Conservation (phyloP, 805 yeast species). For the Kodamaea kakaduensis region DNA sequence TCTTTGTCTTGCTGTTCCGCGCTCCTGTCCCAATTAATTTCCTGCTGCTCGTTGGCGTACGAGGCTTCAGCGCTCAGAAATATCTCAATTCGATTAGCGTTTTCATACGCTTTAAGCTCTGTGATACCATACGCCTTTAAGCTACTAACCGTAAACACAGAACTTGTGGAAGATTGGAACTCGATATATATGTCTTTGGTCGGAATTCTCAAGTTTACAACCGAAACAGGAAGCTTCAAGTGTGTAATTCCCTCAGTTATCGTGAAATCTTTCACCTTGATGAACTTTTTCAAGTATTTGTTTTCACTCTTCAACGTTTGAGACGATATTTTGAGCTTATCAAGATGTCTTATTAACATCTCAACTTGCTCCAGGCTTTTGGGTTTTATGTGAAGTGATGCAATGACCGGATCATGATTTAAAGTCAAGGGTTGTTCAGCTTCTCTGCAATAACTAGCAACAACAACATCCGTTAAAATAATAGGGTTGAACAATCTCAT, state of each 20-base stretch:
- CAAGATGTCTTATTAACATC: conserved; percentile 17
- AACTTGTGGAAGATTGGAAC: conserved; percentile 12
- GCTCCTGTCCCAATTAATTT: no score
- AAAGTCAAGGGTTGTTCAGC: neutral
- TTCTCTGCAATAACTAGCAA: conserved; percentile 11
- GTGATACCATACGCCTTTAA: conserved; percentile 30
- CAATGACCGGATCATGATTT: neutral
- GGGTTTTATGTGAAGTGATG: conserved; percentile 31
- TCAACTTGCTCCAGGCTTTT: conserved; percentile 16
- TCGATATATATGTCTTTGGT: conserved; percentile 32
- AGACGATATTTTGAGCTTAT: conserved; percentile 10
- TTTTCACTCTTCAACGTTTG: conserved; percentile 11
- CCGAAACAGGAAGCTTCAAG: conserved; percentile 30
- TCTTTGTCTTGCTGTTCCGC: conserved; percentile 13
- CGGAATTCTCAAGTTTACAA: conserved; percentile 31
- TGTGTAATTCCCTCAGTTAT: conserved; percentile 17
- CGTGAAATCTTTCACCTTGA: conserved; percentile 26
- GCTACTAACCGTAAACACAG: conserved; percentile 14
- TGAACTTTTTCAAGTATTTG: conserved; percentile 29
- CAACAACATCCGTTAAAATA: conserved; percentile 33
- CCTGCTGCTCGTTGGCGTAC: conserved; percentile 1
- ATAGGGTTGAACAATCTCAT: conserved; percentile 29
- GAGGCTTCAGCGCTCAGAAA: conserved; percentile 12
- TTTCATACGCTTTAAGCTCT: conserved; percentile 24
- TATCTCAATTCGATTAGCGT: conserved; percentile 19